Conservation (phyloP, 495 filamentous ascomycete species). For the Penicillium riverlandense region DNA sequence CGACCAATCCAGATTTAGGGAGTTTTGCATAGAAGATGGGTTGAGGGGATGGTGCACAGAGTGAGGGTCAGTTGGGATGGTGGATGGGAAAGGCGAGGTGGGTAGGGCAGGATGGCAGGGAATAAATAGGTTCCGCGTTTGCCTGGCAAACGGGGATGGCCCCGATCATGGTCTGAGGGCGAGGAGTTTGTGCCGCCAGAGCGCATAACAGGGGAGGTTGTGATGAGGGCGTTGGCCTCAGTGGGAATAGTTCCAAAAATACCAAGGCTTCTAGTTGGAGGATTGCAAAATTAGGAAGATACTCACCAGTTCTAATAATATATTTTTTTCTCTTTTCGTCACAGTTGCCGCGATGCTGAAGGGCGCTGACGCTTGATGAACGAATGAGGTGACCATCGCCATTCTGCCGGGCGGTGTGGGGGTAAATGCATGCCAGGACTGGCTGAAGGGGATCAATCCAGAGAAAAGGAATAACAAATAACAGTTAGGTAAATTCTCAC, state of each 20-base stretch:
- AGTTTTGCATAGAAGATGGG: neutral
- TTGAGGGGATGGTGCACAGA: conserved; percentile 3
- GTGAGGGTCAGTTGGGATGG: neutral
- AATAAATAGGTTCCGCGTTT: neutral
- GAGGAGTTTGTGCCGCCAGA: conserved; percentile 18
- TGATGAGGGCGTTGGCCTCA: neutral
- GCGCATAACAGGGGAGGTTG: conserved; percentile 17
- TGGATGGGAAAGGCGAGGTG: neutral
- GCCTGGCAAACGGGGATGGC: no score
- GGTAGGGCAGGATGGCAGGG: neutral
- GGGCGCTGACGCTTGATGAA: conserved; percentile 14
- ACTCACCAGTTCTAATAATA: neutral
- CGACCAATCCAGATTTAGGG: neutral
- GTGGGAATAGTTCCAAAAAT: neutral
- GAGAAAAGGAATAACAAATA: no score
- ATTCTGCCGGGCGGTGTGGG: conserved; percentile 20
- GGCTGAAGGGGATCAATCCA: no score
- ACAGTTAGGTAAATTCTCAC: no score
- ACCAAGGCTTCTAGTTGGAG: conserved; percentile 1
- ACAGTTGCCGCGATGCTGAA: no score
- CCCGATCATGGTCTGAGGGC: no score
- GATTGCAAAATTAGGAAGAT: no score
- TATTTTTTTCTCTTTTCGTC: neutral
- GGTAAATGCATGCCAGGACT: neutral
- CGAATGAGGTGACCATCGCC: conserved; percentile 16